Conservation (phyloP, 2,329 filamentous ascomycete genomes). For the Xylaria multiplex region DNA sequence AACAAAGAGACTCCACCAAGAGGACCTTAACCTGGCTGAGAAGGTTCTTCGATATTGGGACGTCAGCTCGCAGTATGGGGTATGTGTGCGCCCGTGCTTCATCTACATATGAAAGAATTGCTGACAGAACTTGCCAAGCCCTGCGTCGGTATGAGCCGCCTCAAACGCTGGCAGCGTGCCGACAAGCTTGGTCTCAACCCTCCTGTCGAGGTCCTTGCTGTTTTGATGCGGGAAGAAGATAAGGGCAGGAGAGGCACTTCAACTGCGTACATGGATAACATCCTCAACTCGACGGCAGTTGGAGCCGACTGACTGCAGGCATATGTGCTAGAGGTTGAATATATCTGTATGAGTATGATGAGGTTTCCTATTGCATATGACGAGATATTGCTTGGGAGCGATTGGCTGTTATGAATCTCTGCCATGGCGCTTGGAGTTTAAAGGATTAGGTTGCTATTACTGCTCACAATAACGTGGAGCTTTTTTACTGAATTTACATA, state of each 20-base stretch:
- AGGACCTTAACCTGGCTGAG: slow-evolving; percentile 76
- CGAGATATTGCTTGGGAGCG: slow-evolving; percentile 25
- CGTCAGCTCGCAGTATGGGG: slow-evolving; percentile 88
- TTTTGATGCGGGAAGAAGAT: slow-evolving; percentile 77
- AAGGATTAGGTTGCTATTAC: slow-evolving; percentile 16
- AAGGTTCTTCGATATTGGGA: slow-evolving; percentile 94
- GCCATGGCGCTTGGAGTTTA: slow-evolving; percentile 37
- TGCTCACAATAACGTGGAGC: slow-evolving; percentile 18
- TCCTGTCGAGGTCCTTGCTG: slow-evolving; percentile 88
- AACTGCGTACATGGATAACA: slow-evolving; percentile 78
- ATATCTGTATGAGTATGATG: slow-evolving; percentile 25
- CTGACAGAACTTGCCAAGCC: slow-evolving; percentile 64
- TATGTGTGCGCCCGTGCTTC: slow-evolving; percentile 61
- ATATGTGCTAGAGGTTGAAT: slow-evolving; percentile 2
- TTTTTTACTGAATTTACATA: slow-evolving; percentile 9
- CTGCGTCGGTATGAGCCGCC: slow-evolving; percentile 83
- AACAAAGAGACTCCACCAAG: slow-evolving; percentile 80
- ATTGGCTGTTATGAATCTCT: slow-evolving; percentile 25
- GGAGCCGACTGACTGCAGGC: slow-evolving; percentile 44
- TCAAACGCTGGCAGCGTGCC: slow-evolving; percentile 89
- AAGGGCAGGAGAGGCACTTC: slow-evolving; percentile 65
- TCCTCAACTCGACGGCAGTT: slow-evolving; percentile 62
- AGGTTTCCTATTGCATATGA: slow-evolving; percentile 24
- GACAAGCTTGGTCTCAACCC: slow-evolving; percentile 84
- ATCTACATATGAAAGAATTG: neutral